Evolutionary conservation across 768 basidiomycete species (phyloP).

Genomic region (Pulveroboletus sp.): DNA sequence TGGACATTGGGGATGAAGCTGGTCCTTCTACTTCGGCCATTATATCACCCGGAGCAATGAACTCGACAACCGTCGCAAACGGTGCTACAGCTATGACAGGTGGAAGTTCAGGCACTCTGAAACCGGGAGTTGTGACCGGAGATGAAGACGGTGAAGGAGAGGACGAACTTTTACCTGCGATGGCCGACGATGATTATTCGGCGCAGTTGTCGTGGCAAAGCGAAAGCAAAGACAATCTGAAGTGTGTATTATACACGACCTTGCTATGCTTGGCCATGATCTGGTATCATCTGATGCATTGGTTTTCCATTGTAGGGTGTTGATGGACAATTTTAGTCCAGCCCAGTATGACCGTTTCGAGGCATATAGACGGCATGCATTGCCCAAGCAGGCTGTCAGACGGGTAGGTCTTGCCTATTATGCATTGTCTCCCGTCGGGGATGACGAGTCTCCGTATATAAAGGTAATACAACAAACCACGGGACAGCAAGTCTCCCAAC

Average conservation of each 20-base stretch:
- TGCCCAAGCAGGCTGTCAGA: conserved; percentile 78
- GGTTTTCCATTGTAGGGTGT: conserved; percentile 46
- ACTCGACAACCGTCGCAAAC: neutral
- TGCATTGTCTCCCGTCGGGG: neutral
- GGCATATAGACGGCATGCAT: conserved; percentile 76
- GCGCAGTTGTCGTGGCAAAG: conserved; percentile 80
- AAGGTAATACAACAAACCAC: conserved; percentile 81
- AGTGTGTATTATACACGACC: conserved; percentile 38
- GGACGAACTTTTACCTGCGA: conserved; percentile 74
- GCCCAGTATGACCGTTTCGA: conserved; percentile 88
- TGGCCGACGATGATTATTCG: conserved; percentile 88
- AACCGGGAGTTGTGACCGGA: conserved; percentile 10
- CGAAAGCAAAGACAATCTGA: conserved; percentile 83
- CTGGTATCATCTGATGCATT: neutral
- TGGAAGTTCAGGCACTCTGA: conserved; percentile 3
- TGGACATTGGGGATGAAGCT: conserved; percentile 21
- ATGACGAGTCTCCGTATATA: neutral
- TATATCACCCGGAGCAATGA: neutral
- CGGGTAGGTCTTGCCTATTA: conserved; percentile 45
- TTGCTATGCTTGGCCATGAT: neutral
- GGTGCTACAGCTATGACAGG: neutral
- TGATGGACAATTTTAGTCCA: conserved; percentile 84
- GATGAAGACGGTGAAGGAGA: conserved; percentile 66
- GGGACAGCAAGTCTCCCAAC: conserved; percentile 79
- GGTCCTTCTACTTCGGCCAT: conserved; percentile 10